A percentile compares a stretch with the other conserved stretches of the same genome.
These are phyloP conservation scores for Marasmius oreades DNA, from an alignment of 1,284 basidiomycete species.

Conservation along the genomic window DNA sequence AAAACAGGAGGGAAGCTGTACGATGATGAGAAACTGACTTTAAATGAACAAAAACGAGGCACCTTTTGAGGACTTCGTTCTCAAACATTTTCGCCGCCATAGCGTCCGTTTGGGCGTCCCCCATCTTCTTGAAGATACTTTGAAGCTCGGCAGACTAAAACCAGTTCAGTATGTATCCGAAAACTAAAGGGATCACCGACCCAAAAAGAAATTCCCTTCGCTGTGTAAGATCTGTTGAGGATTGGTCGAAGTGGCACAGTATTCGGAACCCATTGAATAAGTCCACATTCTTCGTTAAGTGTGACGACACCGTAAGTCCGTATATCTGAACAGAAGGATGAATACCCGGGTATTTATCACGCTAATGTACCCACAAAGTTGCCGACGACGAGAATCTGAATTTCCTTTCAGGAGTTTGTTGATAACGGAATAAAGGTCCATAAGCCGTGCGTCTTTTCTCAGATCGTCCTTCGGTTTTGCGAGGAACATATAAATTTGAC, in stretches of 20 bases:
- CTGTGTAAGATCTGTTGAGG: slow-evolving; percentile 71
- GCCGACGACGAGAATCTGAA: slow-evolving; percentile 87
- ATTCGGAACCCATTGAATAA: slow-evolving; percentile 99
- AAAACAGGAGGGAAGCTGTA: slow-evolving; percentile 81
- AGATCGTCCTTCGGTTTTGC: slow-evolving; percentile 98
- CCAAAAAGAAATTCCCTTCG: slow-evolving; percentile 58
- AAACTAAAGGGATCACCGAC: slow-evolving; percentile 36
- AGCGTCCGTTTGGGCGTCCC: not conserved
- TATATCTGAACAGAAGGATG: slow-evolving; percentile 59
- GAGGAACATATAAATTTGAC: slow-evolving; percentile 86
- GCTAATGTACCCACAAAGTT: slow-evolving; percentile 63
- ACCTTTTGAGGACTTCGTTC: slow-evolving; percentile 60
- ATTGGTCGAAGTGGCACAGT: slow-evolving; percentile 85
- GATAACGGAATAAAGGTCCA: slow-evolving; percentile 99
- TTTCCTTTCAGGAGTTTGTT: slow-evolving; percentile 95
- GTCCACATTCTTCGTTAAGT: slow-evolving; percentile 94
- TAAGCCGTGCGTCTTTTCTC: slow-evolving; percentile 94
- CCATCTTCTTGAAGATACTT: not conserved
- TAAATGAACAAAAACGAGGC: not conserved
- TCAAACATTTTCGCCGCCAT: slow-evolving; percentile 42
- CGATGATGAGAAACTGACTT: slow-evolving; percentile 13
- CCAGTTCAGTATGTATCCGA: not conserved
- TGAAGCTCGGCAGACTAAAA: not conserved
- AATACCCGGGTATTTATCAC: slow-evolving; percentile 2
- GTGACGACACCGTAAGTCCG: slow-evolving; percentile 96